phyloP scores from a whole-genome alignment of 1,139 yeast species.

The Lodderomyces orthopsilosis region DNA sequence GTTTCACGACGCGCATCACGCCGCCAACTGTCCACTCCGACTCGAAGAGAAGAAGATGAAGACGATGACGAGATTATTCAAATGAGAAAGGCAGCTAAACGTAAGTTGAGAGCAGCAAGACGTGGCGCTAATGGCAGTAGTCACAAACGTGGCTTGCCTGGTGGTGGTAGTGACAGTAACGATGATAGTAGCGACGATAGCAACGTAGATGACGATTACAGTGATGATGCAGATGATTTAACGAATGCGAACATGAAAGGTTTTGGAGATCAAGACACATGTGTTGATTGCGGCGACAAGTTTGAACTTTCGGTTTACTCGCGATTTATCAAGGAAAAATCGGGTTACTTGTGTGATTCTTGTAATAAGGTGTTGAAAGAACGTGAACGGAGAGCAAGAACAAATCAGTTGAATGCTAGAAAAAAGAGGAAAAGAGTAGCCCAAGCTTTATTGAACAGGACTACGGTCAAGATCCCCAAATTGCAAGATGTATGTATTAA shows the following conservation, averaged over 20 bases:
- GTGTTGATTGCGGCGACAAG: conserved; percentile 56
- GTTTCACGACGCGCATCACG: not conserved
- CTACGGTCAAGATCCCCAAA: conserved; percentile 60
- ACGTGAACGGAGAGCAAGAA: conserved; percentile 44
- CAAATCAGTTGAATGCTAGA: conserved; percentile 60
- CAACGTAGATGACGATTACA: conserved; percentile 29
- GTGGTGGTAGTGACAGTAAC: conserved; percentile 25
- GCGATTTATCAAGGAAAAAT: conserved; percentile 43
- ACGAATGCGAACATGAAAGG: conserved; percentile 23
- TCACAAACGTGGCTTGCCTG: conserved; percentile 14
- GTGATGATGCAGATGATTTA: conserved; percentile 27
- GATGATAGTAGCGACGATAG: conserved; percentile 21
- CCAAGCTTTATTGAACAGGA: conserved; percentile 73
- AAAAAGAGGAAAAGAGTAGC: conserved; percentile 77
- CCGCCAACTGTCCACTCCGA: not conserved
- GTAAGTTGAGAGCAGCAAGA: conserved; percentile 29
- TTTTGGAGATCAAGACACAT: conserved; percentile 50
- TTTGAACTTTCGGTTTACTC: conserved; percentile 69
- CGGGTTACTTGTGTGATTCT: conserved; percentile 63
- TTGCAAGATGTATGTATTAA: conserved; percentile 80
- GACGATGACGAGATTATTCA: conserved; percentile 30
- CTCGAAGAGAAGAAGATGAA: conserved; percentile 12
- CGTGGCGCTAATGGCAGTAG: conserved; percentile 15
- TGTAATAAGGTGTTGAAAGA: conserved; percentile 52
- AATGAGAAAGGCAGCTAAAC: conserved; percentile 42